These are phyloP conservation scores for Fusarium armeniacum DNA, from an alignment of 2,329 filamentous ascomycete genomes.

Conservation along the genomic window DNA sequence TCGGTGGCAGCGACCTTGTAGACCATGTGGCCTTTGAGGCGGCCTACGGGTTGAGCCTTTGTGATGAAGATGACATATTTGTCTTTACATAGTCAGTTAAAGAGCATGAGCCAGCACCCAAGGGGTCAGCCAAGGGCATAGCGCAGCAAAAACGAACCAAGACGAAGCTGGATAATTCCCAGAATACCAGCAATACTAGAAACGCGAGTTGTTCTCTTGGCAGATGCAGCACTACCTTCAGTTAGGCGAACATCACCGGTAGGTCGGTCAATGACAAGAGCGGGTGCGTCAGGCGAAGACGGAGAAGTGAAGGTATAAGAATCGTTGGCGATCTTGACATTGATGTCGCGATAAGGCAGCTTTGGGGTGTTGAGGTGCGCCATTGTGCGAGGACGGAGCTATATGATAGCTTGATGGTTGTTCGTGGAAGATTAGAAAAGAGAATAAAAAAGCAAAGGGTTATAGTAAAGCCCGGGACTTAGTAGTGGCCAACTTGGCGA, in stretches of 20 bases:
- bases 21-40: conserved; percentile 94
- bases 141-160: conserved; percentile 72
- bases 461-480: conserved; percentile 30
- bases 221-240: conserved; percentile 80
- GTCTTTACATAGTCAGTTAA: conserved; percentile 63
- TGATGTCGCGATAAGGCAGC: conserved; percentile 93
- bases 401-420: conserved; percentile 34
- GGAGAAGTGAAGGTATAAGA: conserved; percentile 98
- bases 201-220: conserved; percentile 79
- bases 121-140: conserved; percentile 24
- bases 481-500: conserved; percentile 39
- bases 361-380: conserved; percentile 55
- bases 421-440: conserved; percentile 24
- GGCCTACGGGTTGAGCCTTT: conserved; percentile 90
- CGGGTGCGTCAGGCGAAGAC: conserved; percentile 89
- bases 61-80: conserved; percentile 98
- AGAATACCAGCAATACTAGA: conserved; percentile 96
- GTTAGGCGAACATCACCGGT: conserved; percentile 90
- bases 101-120: conserved; percentile 25
- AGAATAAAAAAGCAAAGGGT: conserved; percentile 13
- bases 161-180: conserved; percentile 91
- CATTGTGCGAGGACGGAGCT: conserved; percentile 52
- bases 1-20: conserved; percentile 94
- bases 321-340: conserved; percentile 90
- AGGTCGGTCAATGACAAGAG: conserved; percentile 89